Base-by-base conservation (phyloP, 202 grass and related monocot species). In the Setaria viridis region DNA sequence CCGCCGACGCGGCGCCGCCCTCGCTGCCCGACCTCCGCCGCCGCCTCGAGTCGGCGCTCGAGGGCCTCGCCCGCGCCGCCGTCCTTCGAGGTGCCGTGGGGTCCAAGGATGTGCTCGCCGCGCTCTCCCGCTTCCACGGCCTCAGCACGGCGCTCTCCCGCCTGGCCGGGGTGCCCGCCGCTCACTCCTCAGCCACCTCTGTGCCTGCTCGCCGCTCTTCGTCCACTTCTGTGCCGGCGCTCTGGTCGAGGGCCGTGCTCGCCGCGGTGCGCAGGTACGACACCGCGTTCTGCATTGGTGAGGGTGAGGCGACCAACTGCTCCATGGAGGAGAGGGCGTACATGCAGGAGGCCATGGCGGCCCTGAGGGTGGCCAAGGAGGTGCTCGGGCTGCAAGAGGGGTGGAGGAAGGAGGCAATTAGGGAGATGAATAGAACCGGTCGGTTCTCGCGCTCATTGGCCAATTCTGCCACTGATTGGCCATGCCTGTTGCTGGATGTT, bases 241-340 rank as follows among this genome's bases (percentile, higher is more conserved):
- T 99, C 34, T 99, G 96, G 96, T 80, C 91, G 67, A 94, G 91
- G 82, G 96, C 93, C 1, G 82, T 99, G 30, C 84, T 99, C 34
- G 77, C 88, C 70, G 6, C 69, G 1, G 46, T 73, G n/a, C 77
- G 11, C 35, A 78, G 65, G 9, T 77, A 78, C 0, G 81, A 88
- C 12, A n/a, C 21, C 5, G 57, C 69, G 63, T 79, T 91, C 60
- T 17, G 59, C 70, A 84, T 42, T 20, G 91, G 67, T 3, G 86
- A 94, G 39, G 88, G 82, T 32, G 81, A 95, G 54, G 88, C 48
- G 16, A 72, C 70, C 15, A 94, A 80, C 67, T 96, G 91, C 56
- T 91, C 91, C 35, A 94, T 85, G 90, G 96, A 94, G 72, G 96
- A 99, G 82, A 86, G 80, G 60, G 93, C 93, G 10, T 94, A 92